Percentiles rank a stretch among this genome's conserved stretches.
These are phyloP conservation scores for Peniophora sp. DNA, from an alignment of 1,284 basidiomycete species.

Conservation along the genomic window DNA sequence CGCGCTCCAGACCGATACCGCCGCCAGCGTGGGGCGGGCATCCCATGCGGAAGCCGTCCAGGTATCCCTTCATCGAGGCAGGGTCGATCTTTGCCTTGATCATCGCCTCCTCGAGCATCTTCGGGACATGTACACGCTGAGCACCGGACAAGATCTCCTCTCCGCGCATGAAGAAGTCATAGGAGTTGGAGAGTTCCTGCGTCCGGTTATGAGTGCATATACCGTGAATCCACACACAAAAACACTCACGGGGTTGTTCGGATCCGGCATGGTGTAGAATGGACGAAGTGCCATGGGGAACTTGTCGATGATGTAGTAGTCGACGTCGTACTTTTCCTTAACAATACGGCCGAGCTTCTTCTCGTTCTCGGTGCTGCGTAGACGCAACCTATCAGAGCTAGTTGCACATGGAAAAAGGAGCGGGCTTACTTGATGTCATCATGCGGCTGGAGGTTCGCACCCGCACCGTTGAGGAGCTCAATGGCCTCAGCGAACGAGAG, in stretches of 20 bases:
- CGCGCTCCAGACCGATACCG: slow-evolving; percentile 88
- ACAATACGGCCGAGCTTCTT: slow-evolving; percentile 86
- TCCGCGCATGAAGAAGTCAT: slow-evolving; percentile 99
- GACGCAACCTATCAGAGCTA: slow-evolving; percentile 3
- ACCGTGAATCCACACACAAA: neutral
- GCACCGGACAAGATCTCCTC: slow-evolving; percentile 98
- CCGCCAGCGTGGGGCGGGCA: slow-evolving; percentile 87
- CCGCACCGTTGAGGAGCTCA: slow-evolving; percentile 78
- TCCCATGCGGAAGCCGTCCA: slow-evolving; percentile 92
- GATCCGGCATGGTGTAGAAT: slow-evolving; percentile 98
- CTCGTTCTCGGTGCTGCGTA: slow-evolving; percentile 80
- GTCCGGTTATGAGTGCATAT: neutral
- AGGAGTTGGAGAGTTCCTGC: slow-evolving; percentile 90
- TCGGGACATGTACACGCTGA: slow-evolving; percentile 92
- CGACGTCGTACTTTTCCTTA: slow-evolving; percentile 89
- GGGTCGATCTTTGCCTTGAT: slow-evolving; percentile 76
- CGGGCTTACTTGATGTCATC: slow-evolving; percentile 81
- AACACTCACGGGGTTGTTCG: slow-evolving; percentile 67
- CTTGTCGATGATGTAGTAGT: slow-evolving; percentile 98
- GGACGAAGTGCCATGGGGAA: slow-evolving; percentile 91
- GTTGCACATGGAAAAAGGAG: neutral
- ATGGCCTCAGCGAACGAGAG: slow-evolving; percentile 86
- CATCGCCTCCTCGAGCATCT: slow-evolving; percentile 81
- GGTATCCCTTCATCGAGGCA: slow-evolving; percentile 81
- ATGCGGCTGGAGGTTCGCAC: slow-evolving; percentile 64